These are phyloP conservation scores for Marasmius oreades DNA, from an alignment of 1,284 basidiomycete genomes.

Conservation along the genomic window DNA sequence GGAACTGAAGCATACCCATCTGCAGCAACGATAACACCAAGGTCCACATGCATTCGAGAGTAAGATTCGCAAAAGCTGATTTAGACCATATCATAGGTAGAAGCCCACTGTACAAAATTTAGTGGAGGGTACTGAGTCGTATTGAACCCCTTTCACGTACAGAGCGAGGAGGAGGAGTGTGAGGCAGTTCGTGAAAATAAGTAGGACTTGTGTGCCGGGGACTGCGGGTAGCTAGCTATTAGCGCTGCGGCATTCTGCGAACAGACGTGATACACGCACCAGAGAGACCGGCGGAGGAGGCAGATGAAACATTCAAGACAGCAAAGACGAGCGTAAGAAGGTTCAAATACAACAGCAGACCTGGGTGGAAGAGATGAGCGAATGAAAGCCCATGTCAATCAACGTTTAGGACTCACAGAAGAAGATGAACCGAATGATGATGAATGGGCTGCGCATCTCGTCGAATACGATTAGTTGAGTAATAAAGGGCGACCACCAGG, in stretches of 20 bases:
- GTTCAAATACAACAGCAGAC: slow-evolving; percentile 49
- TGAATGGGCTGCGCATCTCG: slow-evolving; percentile 38
- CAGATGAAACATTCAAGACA: slow-evolving; percentile 50
- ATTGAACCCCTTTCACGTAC: no score
- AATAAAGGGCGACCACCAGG: neutral
- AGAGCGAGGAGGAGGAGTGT: slow-evolving; percentile 39
- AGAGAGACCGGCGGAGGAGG: slow-evolving; percentile 30
- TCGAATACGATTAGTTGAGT: neutral
- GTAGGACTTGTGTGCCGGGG: slow-evolving; percentile 45
- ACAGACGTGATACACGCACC: slow-evolving; percentile 27
- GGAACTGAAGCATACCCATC: slow-evolving; percentile 34
- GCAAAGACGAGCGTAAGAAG: slow-evolving; percentile 51
- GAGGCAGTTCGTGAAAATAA: slow-evolving; percentile 47
- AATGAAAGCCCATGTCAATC: neutral
- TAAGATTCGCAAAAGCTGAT: slow-evolving; percentile 37
- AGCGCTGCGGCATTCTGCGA: neutral
- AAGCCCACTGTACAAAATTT: neutral
- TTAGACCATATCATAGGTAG: slow-evolving; percentile 26
- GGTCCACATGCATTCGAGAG: slow-evolving; percentile 54
- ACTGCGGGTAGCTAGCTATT: slow-evolving; percentile 27
- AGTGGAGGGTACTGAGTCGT: no score
- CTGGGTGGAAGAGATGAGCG: slow-evolving; percentile 27
- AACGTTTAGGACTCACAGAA: slow-evolving; percentile 43
- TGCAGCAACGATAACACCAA: slow-evolving; percentile 43
- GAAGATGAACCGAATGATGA: slow-evolving; percentile 52